Base-by-base conservation (phyloP, 768 basidiomycete species). In the Peribolospora baueri region DNA sequence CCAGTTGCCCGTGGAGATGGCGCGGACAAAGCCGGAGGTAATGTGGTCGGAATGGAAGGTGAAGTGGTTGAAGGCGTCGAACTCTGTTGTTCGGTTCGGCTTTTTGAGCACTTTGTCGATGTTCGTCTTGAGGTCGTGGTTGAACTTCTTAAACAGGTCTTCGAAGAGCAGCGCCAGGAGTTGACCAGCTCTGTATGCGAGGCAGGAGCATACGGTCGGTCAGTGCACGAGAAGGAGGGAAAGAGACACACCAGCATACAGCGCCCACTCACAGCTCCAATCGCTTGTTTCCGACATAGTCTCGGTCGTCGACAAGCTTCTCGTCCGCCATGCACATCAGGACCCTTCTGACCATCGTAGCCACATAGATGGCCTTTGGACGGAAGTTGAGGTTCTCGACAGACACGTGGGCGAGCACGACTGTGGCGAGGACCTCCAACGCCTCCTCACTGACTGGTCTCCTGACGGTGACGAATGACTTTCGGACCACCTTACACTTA, bases 1-100 rank as follows among this genome's bases (percentile, higher is more conserved):
- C 93, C 93, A 98, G 65, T 98, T 98, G 7, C 93, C 93, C 0
- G 93, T 98, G 7, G 90, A 93, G 58, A 98, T 95, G 38, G 93
- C 90, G 54, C 91, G 84, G 45, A 86, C 81, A 63, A 98, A 95
- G 38, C 91, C 93, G 13, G 84, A 74, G 11, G 91, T 95, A 64
- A 98, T 84, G 60, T 85, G 83, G 59, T 95, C 87, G n/a, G 84
- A 84, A 68, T 87, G 84, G 68, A 93, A 86, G 65, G 82, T 80
- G 80, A 98, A 84, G 42, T 66, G 60, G 63, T 83, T 85, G 70
- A 80, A 82, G 3, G 88, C 88, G 63, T 97, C 91, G 61, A 90
- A 95, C 65, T 90, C 86, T 61, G 76, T 82, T 10, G 91, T 87
- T 41, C 93, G 79, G 5, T 86, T 87, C 4, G 85, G 81, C 67